phyloP scores from a whole-genome alignment of 2,329 filamentous ascomycete species.

The Colletotrichum kahawae region DNA sequence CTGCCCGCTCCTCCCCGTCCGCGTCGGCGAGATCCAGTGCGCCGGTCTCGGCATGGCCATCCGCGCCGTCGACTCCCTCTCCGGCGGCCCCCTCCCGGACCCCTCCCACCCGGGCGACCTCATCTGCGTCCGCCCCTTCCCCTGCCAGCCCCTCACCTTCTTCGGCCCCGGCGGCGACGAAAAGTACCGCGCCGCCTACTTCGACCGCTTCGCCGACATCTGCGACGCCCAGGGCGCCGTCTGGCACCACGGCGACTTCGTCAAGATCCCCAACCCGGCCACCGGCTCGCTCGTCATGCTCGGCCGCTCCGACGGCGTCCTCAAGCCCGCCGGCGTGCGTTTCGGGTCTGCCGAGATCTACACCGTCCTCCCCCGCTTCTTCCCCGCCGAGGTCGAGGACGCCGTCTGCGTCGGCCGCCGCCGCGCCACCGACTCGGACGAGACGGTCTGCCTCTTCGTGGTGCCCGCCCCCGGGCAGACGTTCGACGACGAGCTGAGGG shows the following conservation, averaged over 20 bases:
- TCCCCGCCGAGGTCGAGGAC: slow-evolving; percentile 79
- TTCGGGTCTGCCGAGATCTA: slow-evolving; percentile 97
- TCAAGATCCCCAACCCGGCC: slow-evolving; percentile 66
- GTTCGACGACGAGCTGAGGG: slow-evolving; percentile 66
- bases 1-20: slow-evolving; percentile 76
- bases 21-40: slow-evolving; percentile 77
- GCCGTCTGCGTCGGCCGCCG: slow-evolving; percentile 86
- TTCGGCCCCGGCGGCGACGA: slow-evolving; percentile 74
- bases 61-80: slow-evolving; percentile 60
- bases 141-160: slow-evolving; percentile 89
- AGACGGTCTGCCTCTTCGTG: slow-evolving; percentile 87
- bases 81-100: slow-evolving; percentile 53
- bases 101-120: slow-evolving; percentile 82
- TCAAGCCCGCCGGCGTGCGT: slow-evolving; percentile 90
- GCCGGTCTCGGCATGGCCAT: slow-evolving; percentile 83
- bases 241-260: slow-evolving; percentile 97
- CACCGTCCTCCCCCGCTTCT: slow-evolving; percentile 87
- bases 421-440: slow-evolving; percentile 74
- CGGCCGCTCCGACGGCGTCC: slow-evolving; percentile 86
- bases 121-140: slow-evolving; percentile 85
- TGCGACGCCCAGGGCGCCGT: slow-evolving; percentile 49
- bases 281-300: slow-evolving; percentile 89
- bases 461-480: slow-evolving; percentile 68
- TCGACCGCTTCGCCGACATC: slow-evolving; percentile 73
- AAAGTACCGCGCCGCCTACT: slow-evolving; percentile 88